Evolutionary conservation across 306 rosid genomes (phyloP).

Genomic region (Malus sieversii): DNA sequence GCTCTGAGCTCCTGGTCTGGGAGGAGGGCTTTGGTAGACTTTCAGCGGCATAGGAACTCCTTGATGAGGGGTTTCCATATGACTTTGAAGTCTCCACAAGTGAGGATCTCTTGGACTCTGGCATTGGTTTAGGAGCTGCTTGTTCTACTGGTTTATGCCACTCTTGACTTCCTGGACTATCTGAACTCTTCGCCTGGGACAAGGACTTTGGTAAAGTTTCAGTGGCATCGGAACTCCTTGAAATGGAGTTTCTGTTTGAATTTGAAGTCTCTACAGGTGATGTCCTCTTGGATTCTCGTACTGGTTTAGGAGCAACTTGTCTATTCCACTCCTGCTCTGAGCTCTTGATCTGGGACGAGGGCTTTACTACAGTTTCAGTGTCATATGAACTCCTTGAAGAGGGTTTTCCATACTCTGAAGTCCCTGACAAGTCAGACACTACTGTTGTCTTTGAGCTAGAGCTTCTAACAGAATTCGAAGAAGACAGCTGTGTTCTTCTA

Average conservation of each 20-base stretch:
- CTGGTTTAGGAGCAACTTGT: background rate
- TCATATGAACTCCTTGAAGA: slow-evolving; percentile 37
- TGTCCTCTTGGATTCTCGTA: background rate
- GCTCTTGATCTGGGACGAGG: slow-evolving; percentile 23
- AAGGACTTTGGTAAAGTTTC: slow-evolving; percentile 19
- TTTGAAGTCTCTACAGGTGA: background rate
- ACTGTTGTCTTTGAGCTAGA: slow-evolving; percentile 17
- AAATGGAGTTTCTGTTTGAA: slow-evolving; percentile 11
- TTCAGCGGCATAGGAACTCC: slow-evolving; percentile 29
- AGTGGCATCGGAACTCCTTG: slow-evolving; percentile 31
- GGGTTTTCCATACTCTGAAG: slow-evolving; percentile 10
- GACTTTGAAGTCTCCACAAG: background rate
- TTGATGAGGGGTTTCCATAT: slow-evolving; percentile 22
- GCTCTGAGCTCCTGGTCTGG: slow-evolving; percentile 31
- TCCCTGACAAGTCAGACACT: slow-evolving; percentile 17
- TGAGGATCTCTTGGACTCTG: background rate
- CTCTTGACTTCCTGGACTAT: slow-evolving; percentile 14
- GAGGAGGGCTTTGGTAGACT: slow-evolving; percentile 21
- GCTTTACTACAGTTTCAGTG: slow-evolving; percentile 19
- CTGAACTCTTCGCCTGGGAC: slow-evolving; percentile 32
- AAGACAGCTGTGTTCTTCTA: slow-evolving; percentile 47
- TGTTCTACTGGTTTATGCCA: slow-evolving; percentile 6
- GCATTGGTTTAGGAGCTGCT: background rate
- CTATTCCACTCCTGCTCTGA: slow-evolving; percentile 18
- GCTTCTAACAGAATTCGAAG: slow-evolving; percentile 33